Base-by-base conservation (phyloP, 2,329 filamentous ascomycete species). In the Fusarium foetens region DNA sequence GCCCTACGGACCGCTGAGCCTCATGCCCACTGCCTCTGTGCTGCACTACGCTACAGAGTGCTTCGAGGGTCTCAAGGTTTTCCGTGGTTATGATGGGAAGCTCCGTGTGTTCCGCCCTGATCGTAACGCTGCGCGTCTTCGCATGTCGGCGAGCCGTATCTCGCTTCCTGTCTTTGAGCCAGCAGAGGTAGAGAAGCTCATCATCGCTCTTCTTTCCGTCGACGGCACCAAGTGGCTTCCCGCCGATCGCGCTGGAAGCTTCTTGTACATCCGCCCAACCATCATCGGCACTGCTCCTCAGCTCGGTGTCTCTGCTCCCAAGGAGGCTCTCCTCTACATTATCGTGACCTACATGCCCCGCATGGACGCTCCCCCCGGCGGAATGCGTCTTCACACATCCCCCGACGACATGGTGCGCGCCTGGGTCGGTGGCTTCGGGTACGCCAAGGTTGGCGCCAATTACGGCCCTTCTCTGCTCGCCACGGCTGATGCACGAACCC, bases 371-470 rank as follows among this genome's bases (percentile, higher is more conserved):
- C 84, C 85, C 9, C 73, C 79, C 0, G 87, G 86, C 38, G 90
- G 90, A 72, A 87, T 97, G 86, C 91, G 89, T 76, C 88, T 97
- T 49, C 89, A 95, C 79, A 95, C 94, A 0, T 93, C 89, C 49
- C 88, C 90, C 61, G 90, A 95, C 73, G 93, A 97, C 81, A 93
- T 92, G 85, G 91, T 97, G 64, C 92, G 95, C 73, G 94, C 95
- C 17, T 98, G 95, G 95, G 94, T 94, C 25, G 95, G 95, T 68
- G 95, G 95, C 14, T 97, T 97, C 80, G 95, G 95, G 2, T 95
- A 92, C 79, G 94, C 94, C 68, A 98, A 98, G 84, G 89, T 98
- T 38, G 95, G 95, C 60, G 95, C 95, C 68, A 98, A 97, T 86
- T 98, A 97, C 81, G 95, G 95, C 0, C 95, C 95, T 23, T 91